phyloP scores from a whole-genome alignment of 192 early-diverging fungal genomes.

The Tieghemiomyces parasiticus region DNA sequence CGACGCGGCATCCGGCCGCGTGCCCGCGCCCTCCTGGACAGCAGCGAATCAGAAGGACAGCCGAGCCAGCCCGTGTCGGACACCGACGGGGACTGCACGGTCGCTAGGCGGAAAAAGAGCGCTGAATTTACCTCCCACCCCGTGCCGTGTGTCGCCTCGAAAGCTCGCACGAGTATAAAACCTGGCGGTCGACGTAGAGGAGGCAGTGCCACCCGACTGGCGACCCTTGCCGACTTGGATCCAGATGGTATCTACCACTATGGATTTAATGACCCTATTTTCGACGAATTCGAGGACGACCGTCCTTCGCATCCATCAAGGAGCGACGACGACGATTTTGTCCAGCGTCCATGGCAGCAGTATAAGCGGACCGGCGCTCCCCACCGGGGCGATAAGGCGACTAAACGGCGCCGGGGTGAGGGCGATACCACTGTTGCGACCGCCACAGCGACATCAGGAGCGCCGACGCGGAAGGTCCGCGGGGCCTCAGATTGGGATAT shows the following conservation, averaged over 20 bases:
- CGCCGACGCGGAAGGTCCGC: background rate
- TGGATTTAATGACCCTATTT: background rate
- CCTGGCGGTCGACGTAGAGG: background rate
- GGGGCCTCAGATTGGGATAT: background rate
- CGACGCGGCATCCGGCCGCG: background rate
- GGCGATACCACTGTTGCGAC: background rate
- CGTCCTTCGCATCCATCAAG: background rate
- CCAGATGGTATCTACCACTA: slow-evolving; percentile 3
- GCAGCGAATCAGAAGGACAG: background rate
- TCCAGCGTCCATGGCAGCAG: background rate
- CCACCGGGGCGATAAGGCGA: too few species aligned
- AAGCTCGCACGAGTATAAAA: background rate
- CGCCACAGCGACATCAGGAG: background rate
- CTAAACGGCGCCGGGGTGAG: background rate
- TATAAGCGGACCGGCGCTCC: background rate
- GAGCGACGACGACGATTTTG: background rate
- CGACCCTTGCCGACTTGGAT: background rate
- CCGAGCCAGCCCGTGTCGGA: background rate
- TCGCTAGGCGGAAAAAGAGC: background rate
- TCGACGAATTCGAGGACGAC: background rate
- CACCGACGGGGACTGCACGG: background rate
- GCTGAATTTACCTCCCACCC: background rate
- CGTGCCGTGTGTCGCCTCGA: background rate
- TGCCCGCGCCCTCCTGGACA: background rate
- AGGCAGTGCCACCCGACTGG: background rate